phyloP scores from a whole-genome alignment of 2,329 filamentous ascomycete species.

The Ambrosiella xylebori region DNA sequence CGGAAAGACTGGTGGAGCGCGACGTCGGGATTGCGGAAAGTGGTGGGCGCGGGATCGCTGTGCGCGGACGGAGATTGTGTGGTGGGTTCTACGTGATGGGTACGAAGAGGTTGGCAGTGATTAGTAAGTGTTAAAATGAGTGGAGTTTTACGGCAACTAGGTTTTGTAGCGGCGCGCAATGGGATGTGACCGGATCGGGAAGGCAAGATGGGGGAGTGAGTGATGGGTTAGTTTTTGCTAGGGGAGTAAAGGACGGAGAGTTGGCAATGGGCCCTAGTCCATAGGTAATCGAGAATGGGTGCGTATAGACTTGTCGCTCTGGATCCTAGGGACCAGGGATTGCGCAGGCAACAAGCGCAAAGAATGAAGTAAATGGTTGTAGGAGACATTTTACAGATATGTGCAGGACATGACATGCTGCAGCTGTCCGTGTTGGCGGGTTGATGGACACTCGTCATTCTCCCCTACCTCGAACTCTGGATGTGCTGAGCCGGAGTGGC shows the following conservation, averaged over 20 bases:
- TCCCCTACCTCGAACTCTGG: too few relatives aligned
- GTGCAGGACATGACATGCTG: too few relatives aligned
- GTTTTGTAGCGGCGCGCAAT: not conserved
- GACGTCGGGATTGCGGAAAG: not conserved
- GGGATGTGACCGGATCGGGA: too few relatives aligned
- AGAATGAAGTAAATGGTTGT: not conserved
- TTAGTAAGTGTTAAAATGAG: not conserved
- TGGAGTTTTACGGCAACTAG: not conserved
- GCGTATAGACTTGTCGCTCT: not conserved
- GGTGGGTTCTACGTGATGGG: not conserved
- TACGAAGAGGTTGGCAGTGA: not conserved
- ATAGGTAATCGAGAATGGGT: not conserved
- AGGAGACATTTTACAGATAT: not conserved
- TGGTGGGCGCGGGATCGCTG: slow-evolving; percentile 12
- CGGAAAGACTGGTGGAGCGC: slow-evolving; percentile 22
- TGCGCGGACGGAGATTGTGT: slow-evolving; percentile 1
- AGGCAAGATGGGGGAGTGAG: not conserved
- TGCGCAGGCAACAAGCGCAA: not conserved
- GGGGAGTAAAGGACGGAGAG: not conserved
- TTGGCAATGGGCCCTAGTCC: not conserved
- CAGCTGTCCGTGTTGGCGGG: too few relatives aligned
- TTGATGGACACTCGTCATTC: too few relatives aligned
- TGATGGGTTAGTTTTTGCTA: not conserved
- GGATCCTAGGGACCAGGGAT: not conserved
- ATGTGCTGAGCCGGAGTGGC: too few relatives aligned